phyloP scores from a whole-genome alignment of 2,329 filamentous ascomycete genomes.

The Aspergillus luchuensis region DNA sequence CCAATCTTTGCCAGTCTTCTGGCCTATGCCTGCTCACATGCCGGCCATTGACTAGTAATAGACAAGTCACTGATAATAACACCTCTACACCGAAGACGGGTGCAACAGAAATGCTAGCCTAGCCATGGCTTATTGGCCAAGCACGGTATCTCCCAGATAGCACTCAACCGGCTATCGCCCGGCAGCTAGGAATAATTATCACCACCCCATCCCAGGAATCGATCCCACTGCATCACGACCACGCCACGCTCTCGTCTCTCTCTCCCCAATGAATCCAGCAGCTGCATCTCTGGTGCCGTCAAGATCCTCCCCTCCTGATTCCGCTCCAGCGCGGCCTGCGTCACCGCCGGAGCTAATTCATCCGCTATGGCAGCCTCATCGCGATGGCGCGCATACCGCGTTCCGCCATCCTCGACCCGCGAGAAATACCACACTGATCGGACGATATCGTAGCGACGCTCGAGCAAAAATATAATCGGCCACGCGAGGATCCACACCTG shows the following conservation, averaged over 20 bases:
- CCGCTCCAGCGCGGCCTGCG: slow-evolving; percentile 38
- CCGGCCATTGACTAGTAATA: neutral
- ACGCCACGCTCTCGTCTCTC: slow-evolving; percentile 17
- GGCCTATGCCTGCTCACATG: neutral
- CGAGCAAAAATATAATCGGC: slow-evolving; percentile 41
- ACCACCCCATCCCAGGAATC: slow-evolving; percentile 14
- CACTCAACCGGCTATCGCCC: neutral
- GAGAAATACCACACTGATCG: slow-evolving; percentile 35
- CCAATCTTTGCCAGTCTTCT: neutral
- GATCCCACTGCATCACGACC: slow-evolving; percentile 15
- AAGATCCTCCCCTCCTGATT: slow-evolving; percentile 21
- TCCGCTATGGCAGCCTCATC: slow-evolving; percentile 34
- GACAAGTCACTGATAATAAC: neutral
- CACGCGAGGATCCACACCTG: slow-evolving; percentile 46
- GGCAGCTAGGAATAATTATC: neutral
- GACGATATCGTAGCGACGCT: slow-evolving; percentile 40
- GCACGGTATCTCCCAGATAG: neutral
- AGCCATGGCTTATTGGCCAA: neutral
- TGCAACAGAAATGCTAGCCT: neutral
- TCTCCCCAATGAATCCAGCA: slow-evolving; percentile 13
- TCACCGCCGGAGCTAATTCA: slow-evolving; percentile 37
- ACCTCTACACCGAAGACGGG: neutral
- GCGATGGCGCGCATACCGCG: slow-evolving; percentile 28
- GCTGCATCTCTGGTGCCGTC: slow-evolving; percentile 21
- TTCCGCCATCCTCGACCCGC: slow-evolving; percentile 17